These are phyloP conservation scores for Auricularia sp. DNA, from an alignment of 768 basidiomycete genomes.

Conservation along the genomic window DNA sequence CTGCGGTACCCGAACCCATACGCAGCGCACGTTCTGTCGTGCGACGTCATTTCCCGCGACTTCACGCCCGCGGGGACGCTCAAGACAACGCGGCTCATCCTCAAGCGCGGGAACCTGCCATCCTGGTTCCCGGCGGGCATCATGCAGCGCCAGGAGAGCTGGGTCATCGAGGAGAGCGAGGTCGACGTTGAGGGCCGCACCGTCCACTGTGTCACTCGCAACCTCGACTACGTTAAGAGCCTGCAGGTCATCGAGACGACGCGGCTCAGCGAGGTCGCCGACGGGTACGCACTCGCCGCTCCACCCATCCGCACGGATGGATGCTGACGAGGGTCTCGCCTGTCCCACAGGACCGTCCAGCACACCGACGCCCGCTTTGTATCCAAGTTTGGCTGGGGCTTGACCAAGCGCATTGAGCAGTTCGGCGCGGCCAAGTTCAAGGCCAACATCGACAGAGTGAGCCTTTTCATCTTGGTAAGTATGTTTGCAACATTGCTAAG, in stretches of 20 bases:
- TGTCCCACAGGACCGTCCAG: slow-evolving; percentile 63
- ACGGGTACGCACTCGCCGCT: slow-evolving; percentile 47
- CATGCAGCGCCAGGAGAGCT: slow-evolving; percentile 76
- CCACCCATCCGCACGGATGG: background rate
- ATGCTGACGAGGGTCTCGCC: background rate
- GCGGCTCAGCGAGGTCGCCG: slow-evolving; percentile 52
- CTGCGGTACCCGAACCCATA: slow-evolving; percentile 94
- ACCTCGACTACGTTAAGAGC: slow-evolving; percentile 88
- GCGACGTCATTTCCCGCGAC: slow-evolving; percentile 85
- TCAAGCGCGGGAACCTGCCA: slow-evolving; percentile 86
- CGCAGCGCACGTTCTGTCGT: slow-evolving; percentile 86
- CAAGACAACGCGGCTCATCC: slow-evolving; percentile 79
- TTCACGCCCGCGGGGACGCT: slow-evolving; percentile 67
- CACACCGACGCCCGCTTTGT: slow-evolving; percentile 77
- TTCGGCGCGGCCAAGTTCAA: slow-evolving; percentile 81
- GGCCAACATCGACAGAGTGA: slow-evolving; percentile 72
- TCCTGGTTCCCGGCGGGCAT: slow-evolving; percentile 85
- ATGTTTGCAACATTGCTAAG: slow-evolving; percentile 6
- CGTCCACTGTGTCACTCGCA: slow-evolving; percentile 72
- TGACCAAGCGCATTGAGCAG: slow-evolving; percentile 78
- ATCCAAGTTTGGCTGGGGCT: slow-evolving; percentile 86
- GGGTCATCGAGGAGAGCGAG: slow-evolving; percentile 92
- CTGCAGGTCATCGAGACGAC: slow-evolving; percentile 87
- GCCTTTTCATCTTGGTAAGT: slow-evolving; percentile 16
- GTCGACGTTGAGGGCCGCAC: slow-evolving; percentile 76